Evolutionary conservation across 164 flowering plant species (phyloP), one percentile per base, ranked within the genome.

Genomic region (Piper betle): DNA sequence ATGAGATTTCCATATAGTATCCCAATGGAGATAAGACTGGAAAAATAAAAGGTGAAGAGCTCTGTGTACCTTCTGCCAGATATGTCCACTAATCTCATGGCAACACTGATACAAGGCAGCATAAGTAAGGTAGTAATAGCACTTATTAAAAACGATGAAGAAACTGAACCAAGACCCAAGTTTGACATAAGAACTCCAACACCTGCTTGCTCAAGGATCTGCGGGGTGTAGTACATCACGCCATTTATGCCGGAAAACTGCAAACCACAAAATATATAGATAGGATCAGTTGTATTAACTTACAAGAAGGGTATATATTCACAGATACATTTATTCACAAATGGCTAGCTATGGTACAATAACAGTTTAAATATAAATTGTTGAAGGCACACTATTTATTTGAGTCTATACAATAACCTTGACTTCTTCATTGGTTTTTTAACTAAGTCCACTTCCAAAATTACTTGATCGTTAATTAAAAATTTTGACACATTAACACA

Each of bases 211-310:
- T 87, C 82, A 42, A 92, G 89, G 70, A 89, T 89, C 74, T 89
- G 96, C 67, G 96, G 92, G 20, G 93, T 84, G 77, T 88, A 88
- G 80, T 83, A 91, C 17, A 87, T 81, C 70, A 92, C 93, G 9
- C 96, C 98, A 73, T 84, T 89, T 73, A 92, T 92, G 55, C 96
- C 96, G 68, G 96, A 72, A 72, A 92, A 87, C 98, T 91, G 81
- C 71, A 82, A 20, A 58, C 15, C 15, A 5, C 10, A 46, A 46
- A 46, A 0, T 25, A 25, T 6, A 46, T 10, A 46, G 50, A 1
- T 10, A 46, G 50, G 10, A 46, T 46, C 50, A 46, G 50, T 46
- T 46, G 11, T 6, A 46, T 10, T 10, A 15, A 46, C 1, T 6
- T 2, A 46, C 15, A 15, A 12, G 10, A 12, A 10, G 50, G 50